Evolutionary conservation across 345 rosid species (phyloP), one percentile per base, ranked within the genome.

Genomic region (Melaleuca alternifolia): DNA sequence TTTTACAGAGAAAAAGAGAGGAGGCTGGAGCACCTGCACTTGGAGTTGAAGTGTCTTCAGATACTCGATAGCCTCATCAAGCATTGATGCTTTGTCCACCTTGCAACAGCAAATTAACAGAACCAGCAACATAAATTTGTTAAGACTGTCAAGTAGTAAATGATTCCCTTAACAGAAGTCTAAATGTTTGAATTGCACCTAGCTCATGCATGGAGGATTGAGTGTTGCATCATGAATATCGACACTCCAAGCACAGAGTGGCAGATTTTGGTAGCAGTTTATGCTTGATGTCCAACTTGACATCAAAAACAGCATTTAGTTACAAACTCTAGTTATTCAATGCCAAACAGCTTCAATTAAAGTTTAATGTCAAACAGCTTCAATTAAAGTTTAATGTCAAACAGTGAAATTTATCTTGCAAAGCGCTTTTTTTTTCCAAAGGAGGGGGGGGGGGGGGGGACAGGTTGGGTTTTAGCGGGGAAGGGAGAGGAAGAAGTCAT

Each of bases 51-150:
- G 99, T 28, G 94, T 90, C 93, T 96, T 97, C 57, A 95, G 89
- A 92, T 97, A 96, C 85, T 96, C 98, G 26, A 97, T 97, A 53
- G 99, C 99, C 93, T 97, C 98, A 84, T 97, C 99, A 51, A 97
- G 96, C 98, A 97, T 94, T 7, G 99, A 96, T 91, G 99, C 98
- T 90, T 96, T 97, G 93, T 97, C 98, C 91, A 94, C 97, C 98
- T 95, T 71, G 57, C 81, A 71, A 71, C 37, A 10, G 81, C 48
- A 28, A 87, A 89, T 20, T 50, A 88, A 85, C 75, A 91, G 85
- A 89, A 85, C 11, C 71, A 41, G 54, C 71, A 56, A 82, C 37
- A 37, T 71, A 37, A 20, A 18, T 71, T 48, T 37, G 48, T 37
- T 71, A 59, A 41, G 77, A 65, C 77, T 71, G 48, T 37, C 81